Evolutionary conservation across 441 rosid genomes (phyloP), one percentile per base, ranked within the genome.

Genomic region (Melastoma candidum): DNA sequence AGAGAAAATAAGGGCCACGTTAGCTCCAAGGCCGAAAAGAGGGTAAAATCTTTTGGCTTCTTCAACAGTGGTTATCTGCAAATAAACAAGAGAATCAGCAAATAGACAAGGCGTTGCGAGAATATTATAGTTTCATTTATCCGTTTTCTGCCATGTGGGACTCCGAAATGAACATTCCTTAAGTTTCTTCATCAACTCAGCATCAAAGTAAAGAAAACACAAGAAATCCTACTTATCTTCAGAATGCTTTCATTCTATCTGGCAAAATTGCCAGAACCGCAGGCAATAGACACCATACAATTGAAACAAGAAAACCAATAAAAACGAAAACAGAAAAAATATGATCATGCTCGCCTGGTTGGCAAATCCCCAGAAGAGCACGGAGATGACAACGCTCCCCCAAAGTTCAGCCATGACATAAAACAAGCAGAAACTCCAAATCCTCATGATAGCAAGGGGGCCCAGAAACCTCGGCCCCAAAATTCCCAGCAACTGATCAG

Each of bases 341-440:
- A 29, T 29, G 22, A 29, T 29, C 36, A 29, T 29, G 36, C 29
- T 72, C 66, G 83, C 98, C 96, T 92, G 98, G 79, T 92, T 92
- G 17, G 98, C 98, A 63, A 92, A 81, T 24, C 98, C 98, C 98
- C 98, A 92, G 64, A 92, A 92, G 45, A 92, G 83, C 66, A 92
- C 98, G 17, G 98, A 92, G 64, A 92, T 46, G 47, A 92, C 96
- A 17, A 92, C 96, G 57, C 98, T 92, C 14, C 98, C 98, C 98
- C 98, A 92, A 61, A 92, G 82, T 68, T 92, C 98, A 74, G 96
- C 98, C 98, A 92, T 92, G 61, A 92, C 98, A 77, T 92, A 92
- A 72, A 92, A 92, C 81, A 92, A 75, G 71, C 96, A 85, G 78
- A 92, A 92, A 51, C 77, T 78, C 98, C 98, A 92, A 73, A 85